phyloP scores from a whole-genome alignment of 2,329 filamentous ascomycete species.

The Scedosporium boydii region DNA sequence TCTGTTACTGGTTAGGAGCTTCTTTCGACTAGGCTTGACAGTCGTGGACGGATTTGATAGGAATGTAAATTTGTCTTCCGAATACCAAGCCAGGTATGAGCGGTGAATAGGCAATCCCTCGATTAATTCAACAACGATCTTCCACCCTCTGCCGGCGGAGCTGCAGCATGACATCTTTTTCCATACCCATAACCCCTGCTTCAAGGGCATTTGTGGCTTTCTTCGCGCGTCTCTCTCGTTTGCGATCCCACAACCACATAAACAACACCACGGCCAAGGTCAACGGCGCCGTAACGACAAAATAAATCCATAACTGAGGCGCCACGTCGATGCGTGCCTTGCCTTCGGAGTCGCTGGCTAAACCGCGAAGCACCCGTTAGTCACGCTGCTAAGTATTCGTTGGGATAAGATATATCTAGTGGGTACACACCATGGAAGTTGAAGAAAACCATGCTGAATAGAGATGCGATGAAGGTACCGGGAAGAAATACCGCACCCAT shows the following conservation, averaged over 20 bases:
- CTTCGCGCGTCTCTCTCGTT: constrained; percentile 39
- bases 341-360: constrained; percentile 37
- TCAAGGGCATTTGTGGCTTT: constrained; percentile 41
- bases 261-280: constrained; percentile 41
- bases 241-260: constrained; percentile 43
- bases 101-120: not conserved
- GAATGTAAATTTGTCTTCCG: not conserved
- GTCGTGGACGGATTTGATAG: no score
- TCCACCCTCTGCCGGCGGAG: constrained; percentile 47
- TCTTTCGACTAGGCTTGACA: no score
- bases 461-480: constrained; percentile 52
- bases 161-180: constrained; percentile 45
- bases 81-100: not conserved
- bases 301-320: constrained; percentile 53
- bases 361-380: no score
- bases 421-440: constrained; percentile 34
- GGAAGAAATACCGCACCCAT: constrained; percentile 55
- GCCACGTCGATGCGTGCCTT: constrained; percentile 35
- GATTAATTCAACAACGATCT: not conserved
- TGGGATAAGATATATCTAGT: constrained; percentile 10
- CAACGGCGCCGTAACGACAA: constrained; percentile 48
- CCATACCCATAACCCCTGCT: constrained; percentile 45
- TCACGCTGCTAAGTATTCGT: not conserved
- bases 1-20: no score
- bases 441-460: constrained; percentile 61